A percentile compares a stretch with the other conserved stretches of the same genome.
Conservation (phyloP, 106 monocot genomes). For the Allium fistulosum region DNA sequence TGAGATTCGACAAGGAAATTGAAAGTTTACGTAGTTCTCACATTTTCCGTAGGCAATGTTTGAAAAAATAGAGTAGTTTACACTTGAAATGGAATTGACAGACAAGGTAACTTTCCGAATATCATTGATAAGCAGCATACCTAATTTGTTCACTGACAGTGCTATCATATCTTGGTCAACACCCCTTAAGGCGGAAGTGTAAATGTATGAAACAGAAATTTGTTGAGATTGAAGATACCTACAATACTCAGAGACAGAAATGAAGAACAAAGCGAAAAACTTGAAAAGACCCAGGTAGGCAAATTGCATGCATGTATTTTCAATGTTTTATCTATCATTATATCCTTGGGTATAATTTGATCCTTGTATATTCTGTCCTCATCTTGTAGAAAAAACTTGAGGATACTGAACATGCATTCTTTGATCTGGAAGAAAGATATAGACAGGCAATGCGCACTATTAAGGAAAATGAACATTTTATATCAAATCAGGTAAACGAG, state of each 20-base stretch:
- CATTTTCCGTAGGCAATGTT: slow-evolving; percentile 29
- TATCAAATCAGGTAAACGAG: slow-evolving; percentile 39
- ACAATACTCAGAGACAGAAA: slow-evolving; percentile 32
- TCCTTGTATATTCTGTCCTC: not conserved
- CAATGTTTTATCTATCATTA: not conserved
- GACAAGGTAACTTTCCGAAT: slow-evolving; percentile 27
- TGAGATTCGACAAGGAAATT: slow-evolving; percentile 27
- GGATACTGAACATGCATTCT: slow-evolving; percentile 32
- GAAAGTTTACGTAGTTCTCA: slow-evolving; percentile 28
- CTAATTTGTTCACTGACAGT: not conserved
- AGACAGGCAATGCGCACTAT: slow-evolving; percentile 48
- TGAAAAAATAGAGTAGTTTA: slow-evolving; percentile 46
- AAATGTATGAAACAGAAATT: slow-evolving; percentile 36
- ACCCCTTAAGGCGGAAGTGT: not conserved
- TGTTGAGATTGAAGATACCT: slow-evolving; percentile 41
- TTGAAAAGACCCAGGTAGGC: slow-evolving; percentile 48
- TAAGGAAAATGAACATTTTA: slow-evolving; percentile 51
- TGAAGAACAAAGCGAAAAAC: slow-evolving; percentile 35
- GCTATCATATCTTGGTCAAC: not conserved
- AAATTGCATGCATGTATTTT: not conserved
- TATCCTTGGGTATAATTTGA: not conserved
- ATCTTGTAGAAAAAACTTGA: slow-evolving; percentile 32
- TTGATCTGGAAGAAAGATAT: slow-evolving; percentile 47
- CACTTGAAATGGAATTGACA: slow-evolving; percentile 43
- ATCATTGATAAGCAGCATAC: not conserved